phyloP scores from a whole-genome alignment of 495 filamentous ascomycete species.

The Geoglossum glabrum region DNA sequence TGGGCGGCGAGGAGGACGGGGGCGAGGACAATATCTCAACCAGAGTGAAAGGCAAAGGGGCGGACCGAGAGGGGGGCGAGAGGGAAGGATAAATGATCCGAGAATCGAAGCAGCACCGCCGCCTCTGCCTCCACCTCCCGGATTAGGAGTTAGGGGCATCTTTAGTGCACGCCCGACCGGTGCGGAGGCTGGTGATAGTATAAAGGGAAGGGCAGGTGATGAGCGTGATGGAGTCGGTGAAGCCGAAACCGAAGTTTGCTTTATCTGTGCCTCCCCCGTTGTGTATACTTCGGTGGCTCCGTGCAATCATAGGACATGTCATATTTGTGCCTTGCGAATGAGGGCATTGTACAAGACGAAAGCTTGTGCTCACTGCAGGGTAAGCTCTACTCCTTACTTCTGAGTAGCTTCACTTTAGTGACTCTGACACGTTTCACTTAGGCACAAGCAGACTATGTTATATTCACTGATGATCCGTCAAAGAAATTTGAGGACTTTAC shows the following conservation, averaged over 20 bases:
- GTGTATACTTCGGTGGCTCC: conserved; percentile 70
- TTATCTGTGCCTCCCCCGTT: conserved; percentile 83
- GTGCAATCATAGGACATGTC: conserved; percentile 88
- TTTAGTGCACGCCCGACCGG: conserved; percentile 15
- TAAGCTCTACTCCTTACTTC: conserved; percentile 21
- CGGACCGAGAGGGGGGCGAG: background rate
- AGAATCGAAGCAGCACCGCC: conserved; percentile 7
- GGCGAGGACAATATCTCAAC: background rate
- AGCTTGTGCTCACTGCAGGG: conserved; percentile 82
- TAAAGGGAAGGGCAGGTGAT: background rate
- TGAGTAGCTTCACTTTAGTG: background rate
- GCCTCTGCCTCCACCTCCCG: conserved; percentile 10
- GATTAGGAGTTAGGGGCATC: conserved; percentile 6
- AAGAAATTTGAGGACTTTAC: conserved; percentile 74
- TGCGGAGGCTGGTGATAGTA: conserved; percentile 6
- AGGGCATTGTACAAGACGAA: conserved; percentile 89
- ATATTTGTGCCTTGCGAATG: conserved; percentile 79
- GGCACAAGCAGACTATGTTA: conserved; percentile 63
- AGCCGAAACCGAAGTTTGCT: conserved; percentile 67
- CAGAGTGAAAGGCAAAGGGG: background rate
- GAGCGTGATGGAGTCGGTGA: conserved; percentile 21
- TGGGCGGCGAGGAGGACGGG: background rate
- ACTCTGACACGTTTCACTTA: conserved; percentile 15
- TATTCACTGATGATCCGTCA: conserved; percentile 66
- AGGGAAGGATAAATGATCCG: background rate